Evolutionary conservation across 345 rosid species (phyloP), one percentile per base, ranked within the genome.

Genomic region (Mercurialis annua): DNA sequence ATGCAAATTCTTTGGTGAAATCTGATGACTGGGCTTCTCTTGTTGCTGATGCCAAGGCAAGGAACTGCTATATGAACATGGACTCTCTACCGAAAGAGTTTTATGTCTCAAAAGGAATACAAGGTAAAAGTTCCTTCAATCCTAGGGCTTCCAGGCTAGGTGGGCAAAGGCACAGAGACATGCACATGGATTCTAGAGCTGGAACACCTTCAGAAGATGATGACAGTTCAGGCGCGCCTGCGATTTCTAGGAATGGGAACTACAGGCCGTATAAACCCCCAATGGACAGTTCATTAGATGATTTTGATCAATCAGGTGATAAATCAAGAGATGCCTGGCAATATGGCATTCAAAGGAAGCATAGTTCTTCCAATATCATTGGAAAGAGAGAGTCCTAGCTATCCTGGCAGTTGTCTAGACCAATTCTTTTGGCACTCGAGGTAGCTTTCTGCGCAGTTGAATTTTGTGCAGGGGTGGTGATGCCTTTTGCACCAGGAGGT

Each of bases 21-120:
- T 89, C 90, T 59, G 99, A 94, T 31, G 99, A 94, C 68, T 94
- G 99, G 99, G 93, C 93, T 69, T 90, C 96, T 69, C 64, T 94
- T 54, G 84, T 94, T 73, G 48, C 81, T 9, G 99, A 94, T 81
- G 96, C 99, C 27, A 90, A 77, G 84, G 83, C 80, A 34, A 91
- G 99, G 81, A 87, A 81, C 47, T 94, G 99, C 79, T 89, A 86
- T 69, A 85, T 86, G 93, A 90, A 89, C 80, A 89, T 87, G 97
- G 97, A 87, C 36, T 81, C 98, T 52, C 78, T 94, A 11, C 99
- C 99, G 1, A 76, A 76, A 66, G 96, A 94, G 43, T 85, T 94
- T 68, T 70, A 59, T 10, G 74, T 62, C 47, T 73, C 85, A 29
- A 90, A 85, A 70, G 96, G 79, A 62, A 70, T 70, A 23, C 86